A percentile compares a stretch with the other conserved stretches of the same genome.
Evolutionary conservation across 73 alveolate genomes (phyloP).

Genomic region (Uronychia setigera): DNA sequence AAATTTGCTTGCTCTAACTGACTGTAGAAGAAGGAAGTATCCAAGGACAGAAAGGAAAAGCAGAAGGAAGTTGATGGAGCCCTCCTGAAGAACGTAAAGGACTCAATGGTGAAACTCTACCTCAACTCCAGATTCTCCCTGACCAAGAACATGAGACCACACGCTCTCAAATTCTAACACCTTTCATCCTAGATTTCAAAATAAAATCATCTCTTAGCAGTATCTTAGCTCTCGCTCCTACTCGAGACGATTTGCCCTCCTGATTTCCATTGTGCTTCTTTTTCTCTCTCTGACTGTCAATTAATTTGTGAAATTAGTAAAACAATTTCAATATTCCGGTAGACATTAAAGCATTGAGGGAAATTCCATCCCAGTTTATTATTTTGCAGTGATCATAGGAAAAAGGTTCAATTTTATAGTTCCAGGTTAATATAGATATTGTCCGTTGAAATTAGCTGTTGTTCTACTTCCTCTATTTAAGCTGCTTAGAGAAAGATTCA

Average conservation of each 20-base stretch:
- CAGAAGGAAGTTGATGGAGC: slow-evolving; percentile 60
- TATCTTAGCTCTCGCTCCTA: too few species aligned
- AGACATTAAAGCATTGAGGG: not conserved
- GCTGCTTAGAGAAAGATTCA: not conserved
- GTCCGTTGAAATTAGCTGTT: too few species aligned
- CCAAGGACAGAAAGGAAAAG: slow-evolving; percentile 48
- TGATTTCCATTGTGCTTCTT: too few species aligned
- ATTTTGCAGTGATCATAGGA: not conserved
- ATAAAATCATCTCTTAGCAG: too few species aligned
- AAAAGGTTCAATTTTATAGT: not conserved
- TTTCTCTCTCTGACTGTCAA: too few species aligned
- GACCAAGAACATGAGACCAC: slow-evolving; percentile 21
- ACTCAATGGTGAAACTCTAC: slow-evolving; percentile 5
- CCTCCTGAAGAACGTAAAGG: slow-evolving; percentile 22
- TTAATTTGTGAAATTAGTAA: too few species aligned
- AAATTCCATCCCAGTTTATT: not conserved
- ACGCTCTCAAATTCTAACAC: slow-evolving; percentile 31
- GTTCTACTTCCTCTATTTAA: not conserved
- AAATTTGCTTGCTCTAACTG: too few species aligned
- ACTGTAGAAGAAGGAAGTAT: slow-evolving; percentile 60
- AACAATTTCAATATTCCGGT: not conserved
- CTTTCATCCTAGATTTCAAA: too few species aligned
- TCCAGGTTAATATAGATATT: too few species aligned
- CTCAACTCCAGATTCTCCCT: slow-evolving; percentile 9
- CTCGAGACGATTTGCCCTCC: too few species aligned